These are phyloP conservation scores for Metschnikowia shivogae DNA, from an alignment of 805 yeast species.

Conservation along the genomic window DNA sequence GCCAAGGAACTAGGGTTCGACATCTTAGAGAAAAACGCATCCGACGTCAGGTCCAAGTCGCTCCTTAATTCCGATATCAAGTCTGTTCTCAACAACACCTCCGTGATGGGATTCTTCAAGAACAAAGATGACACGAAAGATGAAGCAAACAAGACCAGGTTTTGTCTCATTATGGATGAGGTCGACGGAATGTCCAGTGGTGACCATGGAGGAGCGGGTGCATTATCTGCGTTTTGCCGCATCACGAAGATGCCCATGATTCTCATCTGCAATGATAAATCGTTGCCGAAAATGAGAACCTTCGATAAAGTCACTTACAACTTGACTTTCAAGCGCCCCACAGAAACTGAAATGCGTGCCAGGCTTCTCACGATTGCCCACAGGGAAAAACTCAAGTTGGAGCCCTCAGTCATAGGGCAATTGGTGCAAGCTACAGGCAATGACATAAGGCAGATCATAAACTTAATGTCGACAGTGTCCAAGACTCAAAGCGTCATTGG, in stretches of 20 bases:
- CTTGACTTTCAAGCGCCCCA: conserved; percentile 84
- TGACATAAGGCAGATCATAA: conserved; percentile 93
- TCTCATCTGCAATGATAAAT: conserved; percentile 87
- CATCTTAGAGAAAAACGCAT: conserved; percentile 73
- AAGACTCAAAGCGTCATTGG: conserved; percentile 64
- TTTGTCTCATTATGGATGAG: conserved; percentile 94
- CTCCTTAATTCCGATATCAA: conserved; percentile 65
- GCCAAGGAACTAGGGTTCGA: conserved; percentile 70
- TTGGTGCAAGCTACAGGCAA: conserved; percentile 80
- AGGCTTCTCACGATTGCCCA: conserved; percentile 87
- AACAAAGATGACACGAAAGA: conserved; percentile 28
- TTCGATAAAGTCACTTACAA: conserved; percentile 82
- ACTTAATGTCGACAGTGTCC: conserved; percentile 79
- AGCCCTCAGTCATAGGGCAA: conserved; percentile 76
- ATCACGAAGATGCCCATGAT: conserved; percentile 87
- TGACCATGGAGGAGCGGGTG: conserved; percentile 98
- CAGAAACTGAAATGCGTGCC: conserved; percentile 73
- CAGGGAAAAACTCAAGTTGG: conserved; percentile 76
- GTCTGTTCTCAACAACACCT: conserved; percentile 71
- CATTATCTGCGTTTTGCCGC: conserved; percentile 79
- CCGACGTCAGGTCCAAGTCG: conserved; percentile 86
- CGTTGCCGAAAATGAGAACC: conserved; percentile 92
- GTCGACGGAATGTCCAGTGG: conserved; percentile 99
- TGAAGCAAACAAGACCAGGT: conserved; percentile 46
- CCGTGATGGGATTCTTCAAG: conserved; percentile 73